Conservation (phyloP, 805 yeast genomes). For the Kazachstania africana region DNA sequence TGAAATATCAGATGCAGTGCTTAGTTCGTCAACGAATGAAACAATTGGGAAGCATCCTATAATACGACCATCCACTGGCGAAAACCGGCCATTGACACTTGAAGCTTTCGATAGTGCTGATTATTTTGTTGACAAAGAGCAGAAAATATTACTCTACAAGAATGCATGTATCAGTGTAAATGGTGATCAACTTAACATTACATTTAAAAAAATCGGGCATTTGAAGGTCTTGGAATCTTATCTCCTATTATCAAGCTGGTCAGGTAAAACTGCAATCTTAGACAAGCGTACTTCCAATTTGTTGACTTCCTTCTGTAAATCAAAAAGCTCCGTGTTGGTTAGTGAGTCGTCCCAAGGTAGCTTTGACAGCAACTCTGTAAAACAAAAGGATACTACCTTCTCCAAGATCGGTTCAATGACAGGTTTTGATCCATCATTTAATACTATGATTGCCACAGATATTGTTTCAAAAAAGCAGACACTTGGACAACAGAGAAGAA, state of each 20-base stretch:
- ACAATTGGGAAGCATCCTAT: background rate
- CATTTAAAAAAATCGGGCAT: conserved; percentile 9
- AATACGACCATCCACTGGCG: background rate
- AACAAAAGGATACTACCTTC: background rate
- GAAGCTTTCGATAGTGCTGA: background rate
- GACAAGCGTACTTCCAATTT: conserved; percentile 1
- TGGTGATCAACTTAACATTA: conserved; percentile 1
- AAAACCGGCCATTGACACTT: background rate
- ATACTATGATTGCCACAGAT: background rate
- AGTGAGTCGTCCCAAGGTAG: conserved; percentile 19
- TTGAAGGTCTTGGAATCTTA: conserved; percentile 4
- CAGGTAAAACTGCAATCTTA: conserved; percentile 11
- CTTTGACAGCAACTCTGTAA: conserved; percentile 3
- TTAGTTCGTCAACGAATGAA: background rate
- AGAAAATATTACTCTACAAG: conserved; percentile 1
- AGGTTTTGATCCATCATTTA: conserved; percentile 1
- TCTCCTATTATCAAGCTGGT: conserved; percentile 13
- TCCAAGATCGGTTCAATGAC: conserved; percentile 4
- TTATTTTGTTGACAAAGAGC: background rate
- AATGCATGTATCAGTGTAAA: background rate
- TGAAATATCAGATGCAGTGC: background rate
- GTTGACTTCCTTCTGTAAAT: conserved; percentile 5
- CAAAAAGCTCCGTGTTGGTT: conserved; percentile 13
- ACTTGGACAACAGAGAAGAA: conserved; percentile 12
- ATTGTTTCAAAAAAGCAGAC: background rate